A percentile compares a stretch with the other conserved stretches of the same genome.
These are phyloP conservation scores for Tetraselmis striata DNA, from an alignment of 139 green algal species.

Conservation along the genomic window DNA sequence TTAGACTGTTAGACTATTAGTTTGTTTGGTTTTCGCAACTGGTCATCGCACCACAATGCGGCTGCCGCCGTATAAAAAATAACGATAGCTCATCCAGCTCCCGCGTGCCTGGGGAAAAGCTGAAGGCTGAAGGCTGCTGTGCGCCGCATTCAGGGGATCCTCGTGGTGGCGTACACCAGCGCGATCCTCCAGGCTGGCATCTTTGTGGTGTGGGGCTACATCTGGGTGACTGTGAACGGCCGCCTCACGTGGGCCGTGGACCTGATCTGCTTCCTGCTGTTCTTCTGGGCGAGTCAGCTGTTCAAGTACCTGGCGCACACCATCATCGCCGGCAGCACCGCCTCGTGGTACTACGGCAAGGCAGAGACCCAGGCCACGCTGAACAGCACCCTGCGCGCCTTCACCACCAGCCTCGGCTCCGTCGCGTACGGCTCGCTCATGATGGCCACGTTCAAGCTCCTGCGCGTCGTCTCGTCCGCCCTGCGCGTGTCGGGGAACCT, in stretches of 20 bases:
- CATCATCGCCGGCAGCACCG: neutral
- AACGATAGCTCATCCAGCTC: too few species aligned
- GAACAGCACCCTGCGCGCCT: neutral
- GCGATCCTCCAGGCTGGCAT: neutral
- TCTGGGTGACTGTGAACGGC: neutral
- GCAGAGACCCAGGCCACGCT: neutral
- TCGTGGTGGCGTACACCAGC: neutral
- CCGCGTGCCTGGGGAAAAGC: too few species aligned
- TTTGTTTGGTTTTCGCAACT: too few species aligned
- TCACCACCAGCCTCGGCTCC: slow-evolving; percentile 2
- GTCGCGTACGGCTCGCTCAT: neutral
- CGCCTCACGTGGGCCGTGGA: neutral
- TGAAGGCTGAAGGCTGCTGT: too few species aligned
- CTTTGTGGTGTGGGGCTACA: neutral
- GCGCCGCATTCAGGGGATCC: neutral
- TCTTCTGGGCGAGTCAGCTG: neutral
- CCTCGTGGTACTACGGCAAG: neutral
- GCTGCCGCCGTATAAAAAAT: too few species aligned
- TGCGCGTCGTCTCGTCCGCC: neutral
- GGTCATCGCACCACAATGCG: too few species aligned
- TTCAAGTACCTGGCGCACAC: neutral
- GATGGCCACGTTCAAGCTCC: neutral
- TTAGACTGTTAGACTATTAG: too few species aligned
- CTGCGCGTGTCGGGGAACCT: neutral
- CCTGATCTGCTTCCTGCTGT: neutral